Evolutionary conservation across 2,329 filamentous ascomycete genomes (phyloP).

Genomic region (Pseudogymnoascus sp.): DNA sequence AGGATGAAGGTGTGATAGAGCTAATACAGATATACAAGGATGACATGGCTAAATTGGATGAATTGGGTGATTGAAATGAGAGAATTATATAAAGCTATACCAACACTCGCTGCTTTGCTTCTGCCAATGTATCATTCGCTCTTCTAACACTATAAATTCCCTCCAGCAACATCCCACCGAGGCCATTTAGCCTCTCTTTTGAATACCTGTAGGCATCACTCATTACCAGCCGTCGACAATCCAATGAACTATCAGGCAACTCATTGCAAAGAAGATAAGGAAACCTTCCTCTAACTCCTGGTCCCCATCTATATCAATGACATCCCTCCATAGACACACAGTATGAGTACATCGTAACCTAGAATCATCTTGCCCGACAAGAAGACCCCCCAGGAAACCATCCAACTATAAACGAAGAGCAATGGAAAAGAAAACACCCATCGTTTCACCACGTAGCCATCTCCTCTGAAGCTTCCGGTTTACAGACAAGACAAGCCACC

Average conservation of each 20-base stretch:
- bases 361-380: background rate
- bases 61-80: too few relatives aligned
- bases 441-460: background rate
- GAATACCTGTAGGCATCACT: background rate
- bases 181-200: background rate
- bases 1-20: slow-evolving; percentile 7
- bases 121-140: background rate
- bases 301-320: background rate
- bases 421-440: background rate
- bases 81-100: too few relatives aligned
- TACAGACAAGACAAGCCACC: slow-evolving; percentile 7
- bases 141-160: background rate
- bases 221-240: background rate
- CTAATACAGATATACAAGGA: slow-evolving; percentile 3
- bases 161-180: background rate
- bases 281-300: background rate
- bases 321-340: slow-evolving; percentile 2
- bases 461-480: background rate
- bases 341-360: background rate
- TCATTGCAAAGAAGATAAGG: background rate
- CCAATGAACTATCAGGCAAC: background rate
- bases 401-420: background rate
- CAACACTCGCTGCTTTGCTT: background rate
- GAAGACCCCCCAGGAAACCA: background rate
- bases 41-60: too few relatives aligned